phyloP scores from a whole-genome alignment of 202 grass and related monocot genomes.

The Panicum virgatum region DNA sequence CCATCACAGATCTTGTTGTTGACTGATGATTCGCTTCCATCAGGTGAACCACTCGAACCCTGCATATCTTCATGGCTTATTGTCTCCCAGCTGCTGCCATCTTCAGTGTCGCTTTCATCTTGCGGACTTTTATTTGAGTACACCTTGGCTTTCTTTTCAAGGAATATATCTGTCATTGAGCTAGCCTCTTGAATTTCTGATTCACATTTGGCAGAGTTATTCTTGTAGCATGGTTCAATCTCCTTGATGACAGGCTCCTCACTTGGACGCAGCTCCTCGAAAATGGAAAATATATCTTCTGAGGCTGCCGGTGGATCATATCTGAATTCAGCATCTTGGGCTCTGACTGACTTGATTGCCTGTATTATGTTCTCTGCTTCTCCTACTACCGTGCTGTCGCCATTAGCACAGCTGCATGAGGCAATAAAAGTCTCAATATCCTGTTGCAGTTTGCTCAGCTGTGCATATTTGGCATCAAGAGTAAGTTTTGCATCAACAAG shows the following conservation, averaged over 20 bases:
- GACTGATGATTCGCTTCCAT: conserved; percentile 73
- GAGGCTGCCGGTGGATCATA: conserved; percentile 73
- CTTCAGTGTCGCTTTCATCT: conserved; percentile 59
- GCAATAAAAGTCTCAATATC: conserved; percentile 64
- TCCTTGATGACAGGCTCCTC: conserved; percentile 64
- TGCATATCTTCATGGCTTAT: conserved; percentile 76
- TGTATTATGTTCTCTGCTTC: conserved; percentile 70
- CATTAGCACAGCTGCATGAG: conserved; percentile 41
- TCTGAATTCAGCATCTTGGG: conserved; percentile 58
- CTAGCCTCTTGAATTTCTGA: conserved; percentile 72
- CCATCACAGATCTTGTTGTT: conserved; percentile 72
- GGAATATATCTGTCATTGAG: conserved; percentile 74
- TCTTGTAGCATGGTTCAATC: conserved; percentile 69
- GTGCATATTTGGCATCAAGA: conserved; percentile 76
- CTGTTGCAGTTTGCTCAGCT: conserved; percentile 66
- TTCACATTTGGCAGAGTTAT: conserved; percentile 49
- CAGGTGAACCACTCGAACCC: conserved; percentile 67
- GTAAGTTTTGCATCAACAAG: conserved; percentile 92
- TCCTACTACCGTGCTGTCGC: conserved; percentile 44
- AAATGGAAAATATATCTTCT: conserved; percentile 83
- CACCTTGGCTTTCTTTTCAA: conserved; percentile 55
- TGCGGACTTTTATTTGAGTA: conserved; percentile 49
- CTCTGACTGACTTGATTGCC: conserved; percentile 55
- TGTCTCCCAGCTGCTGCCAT: conserved; percentile 93
- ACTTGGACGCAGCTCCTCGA: conserved; percentile 68